phyloP scores from a whole-genome alignment of 2,329 filamentous ascomycete genomes.

The Pseudogymnoascus pannorum region DNA sequence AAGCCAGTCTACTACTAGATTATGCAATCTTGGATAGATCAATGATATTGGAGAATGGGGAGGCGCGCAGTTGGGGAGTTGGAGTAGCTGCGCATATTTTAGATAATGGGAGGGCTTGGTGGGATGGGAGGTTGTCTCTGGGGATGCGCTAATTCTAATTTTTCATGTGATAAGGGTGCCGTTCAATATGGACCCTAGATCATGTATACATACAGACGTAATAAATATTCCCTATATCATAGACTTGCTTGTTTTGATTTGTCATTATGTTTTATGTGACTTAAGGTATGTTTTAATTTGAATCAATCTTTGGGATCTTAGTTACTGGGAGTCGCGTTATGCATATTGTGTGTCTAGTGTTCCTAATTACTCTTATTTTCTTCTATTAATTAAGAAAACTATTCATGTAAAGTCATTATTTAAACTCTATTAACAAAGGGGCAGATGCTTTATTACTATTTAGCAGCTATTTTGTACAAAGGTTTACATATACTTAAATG shows the following conservation, averaged over 20 bases:
- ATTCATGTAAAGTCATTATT: too few species aligned
- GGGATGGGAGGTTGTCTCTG: not conserved
- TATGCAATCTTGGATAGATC: not conserved
- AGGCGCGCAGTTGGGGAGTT: not conserved
- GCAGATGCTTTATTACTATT: too few species aligned
- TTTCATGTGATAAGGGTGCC: not conserved
- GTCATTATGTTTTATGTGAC: not conserved
- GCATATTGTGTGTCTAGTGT: too few species aligned
- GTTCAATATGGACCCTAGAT: not conserved
- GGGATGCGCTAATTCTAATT: not conserved
- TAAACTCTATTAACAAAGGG: too few species aligned
- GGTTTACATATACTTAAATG: too few species aligned
- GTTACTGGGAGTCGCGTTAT: too few species aligned
- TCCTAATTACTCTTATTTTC: too few species aligned
- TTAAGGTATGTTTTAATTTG: too few species aligned
- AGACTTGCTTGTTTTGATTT: not conserved
- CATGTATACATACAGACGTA: slow-evolving; percentile 2
- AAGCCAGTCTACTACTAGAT: slow-evolving; percentile 42
- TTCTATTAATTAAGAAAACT: too few species aligned
- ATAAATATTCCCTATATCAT: not conserved
- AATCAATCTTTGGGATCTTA: too few species aligned
- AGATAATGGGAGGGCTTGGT: slow-evolving; percentile 2
- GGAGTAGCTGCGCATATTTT: not conserved
- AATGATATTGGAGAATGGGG: not conserved
- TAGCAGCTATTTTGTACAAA: too few species aligned